A percentile compares a stretch with the other conserved stretches of the same genome.
Conservation (phyloP, 2,329 filamentous ascomycete genomes). For the Arthrobotrys iridis region DNA sequence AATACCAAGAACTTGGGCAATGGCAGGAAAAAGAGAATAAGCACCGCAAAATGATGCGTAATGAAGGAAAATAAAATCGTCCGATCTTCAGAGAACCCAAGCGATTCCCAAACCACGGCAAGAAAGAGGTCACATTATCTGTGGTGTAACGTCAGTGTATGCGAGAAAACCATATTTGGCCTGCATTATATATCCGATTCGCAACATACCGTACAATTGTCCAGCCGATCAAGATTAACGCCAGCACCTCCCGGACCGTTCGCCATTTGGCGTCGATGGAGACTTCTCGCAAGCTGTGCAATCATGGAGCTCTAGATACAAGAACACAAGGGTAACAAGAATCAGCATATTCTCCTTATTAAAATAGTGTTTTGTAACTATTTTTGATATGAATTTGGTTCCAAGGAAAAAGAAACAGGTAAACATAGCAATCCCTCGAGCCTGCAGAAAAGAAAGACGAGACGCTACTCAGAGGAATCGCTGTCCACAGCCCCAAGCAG, state of each 20-base stretch:
- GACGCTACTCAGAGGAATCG: conserved; percentile 39
- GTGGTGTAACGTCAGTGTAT: conserved; percentile 51
- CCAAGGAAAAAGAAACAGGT: neutral
- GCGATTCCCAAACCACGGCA: conserved; percentile 1
- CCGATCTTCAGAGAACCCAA: conserved; percentile 17
- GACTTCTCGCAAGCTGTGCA: conserved; percentile 62
- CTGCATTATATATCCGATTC: conserved; percentile 15
- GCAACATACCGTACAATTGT: conserved; percentile 53
- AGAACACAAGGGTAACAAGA: conserved; percentile 29
- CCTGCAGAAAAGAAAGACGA: neutral
- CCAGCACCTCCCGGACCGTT: conserved; percentile 52
- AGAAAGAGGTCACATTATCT: conserved; percentile 50
- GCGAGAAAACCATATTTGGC: conserved; percentile 29
- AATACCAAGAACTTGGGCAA: neutral
- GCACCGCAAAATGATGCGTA: neutral
- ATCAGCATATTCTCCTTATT: conserved; percentile 33
- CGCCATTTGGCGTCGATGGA: conserved; percentile 61
- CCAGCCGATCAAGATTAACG: conserved; percentile 50
- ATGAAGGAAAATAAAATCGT: conserved; percentile 7
- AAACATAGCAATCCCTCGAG: neutral
- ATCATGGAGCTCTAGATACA: conserved; percentile 64
- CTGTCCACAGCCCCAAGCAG: conserved; percentile 40
- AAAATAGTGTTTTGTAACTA: conserved; percentile 11
- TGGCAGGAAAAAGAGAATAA: neutral
- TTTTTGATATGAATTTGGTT: neutral